Evolutionary conservation across 345 rosid genomes (phyloP).

Genomic region (Dipteronia dyeriana): DNA sequence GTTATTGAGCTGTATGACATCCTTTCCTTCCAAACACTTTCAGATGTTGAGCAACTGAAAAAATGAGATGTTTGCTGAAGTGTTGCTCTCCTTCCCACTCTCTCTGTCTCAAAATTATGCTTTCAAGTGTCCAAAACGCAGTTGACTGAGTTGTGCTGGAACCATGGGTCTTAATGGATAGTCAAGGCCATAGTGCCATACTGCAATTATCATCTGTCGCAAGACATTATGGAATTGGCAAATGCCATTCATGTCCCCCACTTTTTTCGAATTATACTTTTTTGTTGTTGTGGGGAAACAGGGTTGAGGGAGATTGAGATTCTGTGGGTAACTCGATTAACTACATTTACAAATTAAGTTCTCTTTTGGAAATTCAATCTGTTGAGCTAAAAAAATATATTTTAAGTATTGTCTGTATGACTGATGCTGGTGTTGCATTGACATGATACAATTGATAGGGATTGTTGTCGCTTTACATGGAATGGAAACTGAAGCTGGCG

Average conservation of each 20-base stretch:
- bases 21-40: background rate
- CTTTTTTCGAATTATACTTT: background rate
- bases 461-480: conserved; percentile 83
- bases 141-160: background rate
- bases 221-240: background rate
- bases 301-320: background rate
- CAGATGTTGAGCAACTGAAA: background rate
- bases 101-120: background rate
- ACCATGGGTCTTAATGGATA: background rate
- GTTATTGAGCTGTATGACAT: background rate
- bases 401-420: conserved; percentile 14
- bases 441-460: conserved; percentile 48
- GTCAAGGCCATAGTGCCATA: background rate
- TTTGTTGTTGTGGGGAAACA: background rate
- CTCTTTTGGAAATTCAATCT: background rate
- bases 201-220: background rate
- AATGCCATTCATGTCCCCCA: too few species aligned
- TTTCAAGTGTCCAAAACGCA: background rate
- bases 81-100: background rate
- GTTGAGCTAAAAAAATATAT: background rate
- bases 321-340: conserved; percentile 1
- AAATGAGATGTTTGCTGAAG: background rate
- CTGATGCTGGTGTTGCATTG: conserved; percentile 18
- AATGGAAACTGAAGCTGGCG: conserved; percentile 82
- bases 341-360: background rate